A percentile compares a stretch with the other conserved stretches of the same genome.
Conservation (phyloP, 73 alveolate genomes). For the Effrenium voratum region DNA sequence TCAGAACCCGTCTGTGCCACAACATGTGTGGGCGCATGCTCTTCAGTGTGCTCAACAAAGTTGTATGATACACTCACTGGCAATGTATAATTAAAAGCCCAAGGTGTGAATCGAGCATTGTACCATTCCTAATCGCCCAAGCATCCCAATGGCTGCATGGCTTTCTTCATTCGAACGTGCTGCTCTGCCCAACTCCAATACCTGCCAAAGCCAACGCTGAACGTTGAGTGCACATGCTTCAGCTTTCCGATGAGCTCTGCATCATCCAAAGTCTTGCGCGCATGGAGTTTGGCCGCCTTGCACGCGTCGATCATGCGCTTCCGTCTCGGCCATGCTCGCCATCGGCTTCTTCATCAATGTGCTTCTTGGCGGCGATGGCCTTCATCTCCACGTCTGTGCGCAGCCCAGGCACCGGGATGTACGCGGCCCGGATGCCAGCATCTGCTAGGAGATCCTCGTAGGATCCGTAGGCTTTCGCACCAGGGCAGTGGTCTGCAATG, state of each 20-base stretch:
- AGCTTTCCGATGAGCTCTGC: conserved; percentile 6
- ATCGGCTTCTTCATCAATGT: conserved; percentile 77
- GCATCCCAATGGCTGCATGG: conserved; percentile 77
- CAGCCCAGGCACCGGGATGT: conserved; percentile 68
- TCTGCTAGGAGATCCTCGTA: conserved; percentile 58
- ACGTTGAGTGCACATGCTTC: conserved; percentile 45
- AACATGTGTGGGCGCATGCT: conserved; percentile 22
- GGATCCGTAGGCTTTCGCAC: conserved; percentile 66
- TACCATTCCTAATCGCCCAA: conserved; percentile 84
- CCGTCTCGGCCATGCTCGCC: conserved; percentile 37
- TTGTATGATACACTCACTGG: conserved; percentile 46
- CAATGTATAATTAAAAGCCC: conserved; percentile 42
- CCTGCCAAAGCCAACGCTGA: conserved; percentile 37
- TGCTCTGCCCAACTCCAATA: conserved; percentile 23
- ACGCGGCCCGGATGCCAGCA: conserved; percentile 52
- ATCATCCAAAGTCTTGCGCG: not conserved
- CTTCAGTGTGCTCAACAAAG: conserved; percentile 39
- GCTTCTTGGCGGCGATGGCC: conserved; percentile 61
- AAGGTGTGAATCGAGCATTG: conserved; percentile 10
- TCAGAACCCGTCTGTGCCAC: conserved; percentile 66
- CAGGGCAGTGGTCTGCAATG: conserved; percentile 65
- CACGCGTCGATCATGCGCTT: conserved; percentile 55
- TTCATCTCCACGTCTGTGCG: not conserved
- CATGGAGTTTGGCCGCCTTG: conserved; percentile 40
- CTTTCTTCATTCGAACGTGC: conserved; percentile 74